Evolutionary conservation across 1,284 basidiomycete species (phyloP).

Genomic region (Leccinum angustisporum): DNA sequence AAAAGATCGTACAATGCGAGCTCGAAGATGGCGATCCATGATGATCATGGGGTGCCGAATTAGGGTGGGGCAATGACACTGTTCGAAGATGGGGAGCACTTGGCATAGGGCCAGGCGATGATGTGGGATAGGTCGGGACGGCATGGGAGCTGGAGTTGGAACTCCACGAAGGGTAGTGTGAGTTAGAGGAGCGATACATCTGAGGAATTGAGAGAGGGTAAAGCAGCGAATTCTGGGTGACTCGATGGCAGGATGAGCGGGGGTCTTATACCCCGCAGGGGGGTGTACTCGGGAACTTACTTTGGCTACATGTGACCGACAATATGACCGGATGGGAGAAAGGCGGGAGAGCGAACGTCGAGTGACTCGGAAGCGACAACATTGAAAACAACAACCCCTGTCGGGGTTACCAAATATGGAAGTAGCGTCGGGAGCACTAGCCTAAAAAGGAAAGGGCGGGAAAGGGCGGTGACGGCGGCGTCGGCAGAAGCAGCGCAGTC

Average conservation of each 20-base stretch:
- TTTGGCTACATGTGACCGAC: conserved; percentile 12
- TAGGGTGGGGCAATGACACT: conserved; percentile 34
- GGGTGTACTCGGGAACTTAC: conserved; percentile 23
- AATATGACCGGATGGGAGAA: conserved; percentile 19
- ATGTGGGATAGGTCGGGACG: conserved; percentile 12
- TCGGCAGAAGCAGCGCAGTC: conserved; percentile 13
- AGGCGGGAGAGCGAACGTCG: conserved; percentile 32
- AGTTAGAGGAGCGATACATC: conserved; percentile 22
- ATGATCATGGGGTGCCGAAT: conserved; percentile 20
- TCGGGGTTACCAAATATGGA: conserved; percentile 22
- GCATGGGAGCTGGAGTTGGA: conserved; percentile 11
- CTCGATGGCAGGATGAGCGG: conserved; percentile 14
- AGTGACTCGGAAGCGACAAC: conserved; percentile 15
- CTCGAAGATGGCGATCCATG: conserved; percentile 18
- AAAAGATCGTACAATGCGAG: conserved; percentile 16
- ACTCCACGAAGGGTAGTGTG: conserved; percentile 24
- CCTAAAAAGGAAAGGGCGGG: conserved; percentile 26
- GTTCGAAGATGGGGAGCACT: conserved; percentile 27
- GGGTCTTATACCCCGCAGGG: conserved; percentile 29
- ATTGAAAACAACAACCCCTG: conserved; percentile 16
- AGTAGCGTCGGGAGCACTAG: conserved; percentile 18
- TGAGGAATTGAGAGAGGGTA: conserved; percentile 1
- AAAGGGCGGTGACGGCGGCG: conserved; percentile 22
- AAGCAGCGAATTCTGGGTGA: conserved; percentile 18
- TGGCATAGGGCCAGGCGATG: conserved; percentile 26